Conservation (phyloP, 148 eudicot genomes). For the Rhododendron ovatum region DNA sequence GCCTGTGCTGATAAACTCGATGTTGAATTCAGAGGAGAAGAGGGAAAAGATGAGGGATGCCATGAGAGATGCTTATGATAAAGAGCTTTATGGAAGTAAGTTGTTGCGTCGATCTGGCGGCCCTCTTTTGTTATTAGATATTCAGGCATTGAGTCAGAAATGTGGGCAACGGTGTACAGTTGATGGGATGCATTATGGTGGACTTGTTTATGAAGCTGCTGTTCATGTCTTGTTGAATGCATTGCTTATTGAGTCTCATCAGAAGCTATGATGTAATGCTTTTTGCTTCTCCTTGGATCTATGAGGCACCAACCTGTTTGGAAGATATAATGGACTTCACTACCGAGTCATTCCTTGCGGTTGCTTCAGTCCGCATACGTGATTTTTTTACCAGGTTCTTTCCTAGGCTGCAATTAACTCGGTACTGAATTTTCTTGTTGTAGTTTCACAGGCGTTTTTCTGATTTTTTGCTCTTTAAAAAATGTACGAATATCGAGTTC, state of each 20-base stretch:
- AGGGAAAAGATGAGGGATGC: constrained; percentile 61
- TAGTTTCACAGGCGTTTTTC: constrained; percentile 10
- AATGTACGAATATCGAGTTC: constrained; percentile 8
- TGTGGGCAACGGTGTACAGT: constrained; percentile 69
- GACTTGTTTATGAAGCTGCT: constrained; percentile 64
- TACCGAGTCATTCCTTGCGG: not conserved
- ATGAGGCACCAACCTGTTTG: constrained; percentile 6
- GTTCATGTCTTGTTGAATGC: constrained; percentile 88
- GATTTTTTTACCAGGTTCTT: constrained; percentile 23
- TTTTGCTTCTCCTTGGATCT: constrained; percentile 3
- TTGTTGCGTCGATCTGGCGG: constrained; percentile 67
- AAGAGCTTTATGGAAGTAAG: constrained; percentile 46
- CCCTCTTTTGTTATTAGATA: constrained; percentile 61
- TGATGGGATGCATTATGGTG: constrained; percentile 91
- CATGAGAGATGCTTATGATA: constrained; percentile 34
- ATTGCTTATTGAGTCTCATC: constrained; percentile 85
- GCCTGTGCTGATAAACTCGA: constrained; percentile 71
- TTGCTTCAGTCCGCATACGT: constrained; percentile 1
- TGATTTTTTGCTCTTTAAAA: not conserved
- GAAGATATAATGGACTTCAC: not conserved
- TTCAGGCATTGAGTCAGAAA: constrained; percentile 46
- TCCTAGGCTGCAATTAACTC: constrained; percentile 14
- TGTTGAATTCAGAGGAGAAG: constrained; percentile 88
- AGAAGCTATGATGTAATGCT: constrained; percentile 41
- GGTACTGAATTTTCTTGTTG: constrained; percentile 13